These are phyloP conservation scores for Phytopythium oedochilum DNA, from an alignment of 352 stramenopile species.

Conservation along the genomic window DNA sequence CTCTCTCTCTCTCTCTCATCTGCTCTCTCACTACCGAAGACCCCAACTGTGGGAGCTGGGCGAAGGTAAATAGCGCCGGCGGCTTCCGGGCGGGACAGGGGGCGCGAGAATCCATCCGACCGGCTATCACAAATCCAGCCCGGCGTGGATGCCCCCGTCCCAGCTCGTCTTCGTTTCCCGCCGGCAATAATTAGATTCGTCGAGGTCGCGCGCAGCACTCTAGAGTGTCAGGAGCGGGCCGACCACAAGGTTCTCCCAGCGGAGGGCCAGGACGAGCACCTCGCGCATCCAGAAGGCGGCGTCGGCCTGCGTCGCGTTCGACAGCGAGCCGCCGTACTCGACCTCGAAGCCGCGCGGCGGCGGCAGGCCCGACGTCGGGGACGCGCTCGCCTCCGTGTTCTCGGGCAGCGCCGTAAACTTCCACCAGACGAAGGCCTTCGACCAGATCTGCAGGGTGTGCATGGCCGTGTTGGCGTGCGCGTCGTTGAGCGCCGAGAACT, in stretches of 20 bases:
- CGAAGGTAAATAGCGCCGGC: slow-evolving; percentile 1
- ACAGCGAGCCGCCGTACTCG: slow-evolving; percentile 47
- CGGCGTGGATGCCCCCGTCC: slow-evolving; percentile 4
- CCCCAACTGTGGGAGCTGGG: not conserved
- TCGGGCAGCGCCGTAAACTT: slow-evolving; percentile 49
- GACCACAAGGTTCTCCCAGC: slow-evolving; percentile 52
- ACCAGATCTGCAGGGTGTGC: slow-evolving; percentile 43
- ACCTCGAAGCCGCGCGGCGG: slow-evolving; percentile 37
- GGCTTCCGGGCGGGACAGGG: slow-evolving; percentile 7
- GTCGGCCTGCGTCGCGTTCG: slow-evolving; percentile 30
- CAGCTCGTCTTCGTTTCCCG: slow-evolving; percentile 2
- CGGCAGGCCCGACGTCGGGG: not conserved
- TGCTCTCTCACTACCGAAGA: not conserved
- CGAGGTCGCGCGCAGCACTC: not conserved
- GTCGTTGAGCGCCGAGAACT: slow-evolving; percentile 23
- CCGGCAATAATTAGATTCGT: slow-evolving; percentile 8
- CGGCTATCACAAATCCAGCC: too few species aligned
- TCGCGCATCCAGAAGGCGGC: slow-evolving; percentile 58
- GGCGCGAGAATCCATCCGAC: slow-evolving; percentile 5
- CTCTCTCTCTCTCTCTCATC: not conserved
- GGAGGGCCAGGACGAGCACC: slow-evolving; percentile 42
- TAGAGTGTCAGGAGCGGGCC: slow-evolving; percentile 46
- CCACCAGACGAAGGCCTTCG: slow-evolving; percentile 63
- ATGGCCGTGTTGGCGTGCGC: slow-evolving; percentile 8
- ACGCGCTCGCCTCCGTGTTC: slow-evolving; percentile 9